Percentiles rank a stretch among this genome's conserved stretches.
Evolutionary conservation across 306 rosid genomes (phyloP).

Genomic region (Astragalus glycyphyllos): DNA sequence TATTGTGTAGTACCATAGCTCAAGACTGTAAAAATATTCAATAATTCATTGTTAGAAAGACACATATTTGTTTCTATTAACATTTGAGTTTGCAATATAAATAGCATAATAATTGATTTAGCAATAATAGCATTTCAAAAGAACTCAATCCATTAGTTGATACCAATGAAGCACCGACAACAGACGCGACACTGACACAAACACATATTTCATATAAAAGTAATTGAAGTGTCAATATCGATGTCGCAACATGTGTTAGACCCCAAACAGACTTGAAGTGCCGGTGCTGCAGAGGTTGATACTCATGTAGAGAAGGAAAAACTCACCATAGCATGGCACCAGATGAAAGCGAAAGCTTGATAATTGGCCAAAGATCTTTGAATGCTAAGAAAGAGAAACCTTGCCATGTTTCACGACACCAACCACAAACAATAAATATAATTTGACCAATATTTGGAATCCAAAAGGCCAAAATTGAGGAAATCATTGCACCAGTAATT

Average conservation of each 20-base stretch:
- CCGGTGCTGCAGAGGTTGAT: no score
- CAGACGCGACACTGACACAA: no score
- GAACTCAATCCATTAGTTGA: background rate
- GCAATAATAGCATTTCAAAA: background rate
- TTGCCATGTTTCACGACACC: slow-evolving; percentile 57
- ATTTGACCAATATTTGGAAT: slow-evolving; percentile 54
- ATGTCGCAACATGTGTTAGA: no score
- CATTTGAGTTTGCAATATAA: background rate
- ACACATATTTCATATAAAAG: no score
- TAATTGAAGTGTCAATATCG: no score
- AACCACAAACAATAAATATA: slow-evolving; percentile 53
- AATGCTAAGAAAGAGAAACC: slow-evolving; percentile 56
- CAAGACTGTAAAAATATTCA: slow-evolving; percentile 45
- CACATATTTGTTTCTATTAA: background rate
- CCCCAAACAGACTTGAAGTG: no score
- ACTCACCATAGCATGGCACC: slow-evolving; percentile 64
- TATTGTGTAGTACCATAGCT: slow-evolving; percentile 62
- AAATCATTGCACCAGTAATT: slow-evolving; percentile 51
- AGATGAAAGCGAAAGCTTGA: slow-evolving; percentile 61
- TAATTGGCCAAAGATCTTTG: slow-evolving; percentile 57
- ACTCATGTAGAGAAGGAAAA: background rate
- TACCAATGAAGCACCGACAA: no score
- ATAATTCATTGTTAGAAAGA: slow-evolving; percentile 6
- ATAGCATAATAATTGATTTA: background rate
- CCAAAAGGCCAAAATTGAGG: slow-evolving; percentile 48